These are phyloP conservation scores for Aspergillus candidus DNA, from an alignment of 2,329 filamentous ascomycete genomes.

Conservation along the genomic window DNA sequence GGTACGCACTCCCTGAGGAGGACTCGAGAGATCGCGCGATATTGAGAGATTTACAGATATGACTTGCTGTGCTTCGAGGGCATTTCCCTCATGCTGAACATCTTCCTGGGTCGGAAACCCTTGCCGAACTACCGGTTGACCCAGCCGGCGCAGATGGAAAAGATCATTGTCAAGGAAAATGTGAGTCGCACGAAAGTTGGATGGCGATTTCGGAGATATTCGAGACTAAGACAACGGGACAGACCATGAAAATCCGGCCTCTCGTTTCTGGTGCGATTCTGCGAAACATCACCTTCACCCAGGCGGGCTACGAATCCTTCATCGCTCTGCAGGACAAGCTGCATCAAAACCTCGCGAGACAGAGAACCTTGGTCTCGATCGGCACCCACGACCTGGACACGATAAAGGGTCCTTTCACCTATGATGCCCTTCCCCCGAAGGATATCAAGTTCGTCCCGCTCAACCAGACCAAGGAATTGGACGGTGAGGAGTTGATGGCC, in stretches of 20 bases:
- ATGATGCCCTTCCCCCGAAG: conserved; percentile 85
- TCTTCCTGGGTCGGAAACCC: conserved; percentile 72
- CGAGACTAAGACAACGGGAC: conserved; percentile 2
- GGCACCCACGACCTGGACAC: conserved; percentile 96
- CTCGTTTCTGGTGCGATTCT: conserved; percentile 86
- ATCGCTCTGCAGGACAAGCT: conserved; percentile 97
- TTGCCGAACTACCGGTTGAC: conserved; percentile 75
- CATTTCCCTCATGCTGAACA: conserved; percentile 89
- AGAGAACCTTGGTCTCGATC: conserved; percentile 91
- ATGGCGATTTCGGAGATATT: not conserved
- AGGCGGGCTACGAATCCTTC: conserved; percentile 92
- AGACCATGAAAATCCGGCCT: conserved; percentile 73
- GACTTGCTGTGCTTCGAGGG: conserved; percentile 97
- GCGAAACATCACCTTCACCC: conserved; percentile 83
- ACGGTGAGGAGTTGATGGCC: conserved; percentile 79
- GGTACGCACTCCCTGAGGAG: conserved; percentile 48
- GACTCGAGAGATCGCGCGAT: not conserved
- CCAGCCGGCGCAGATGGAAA: conserved; percentile 67
- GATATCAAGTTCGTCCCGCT: conserved; percentile 86
- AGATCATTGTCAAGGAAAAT: conserved; percentile 69
- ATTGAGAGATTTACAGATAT: conserved; percentile 45
- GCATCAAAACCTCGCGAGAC: conserved; percentile 88
- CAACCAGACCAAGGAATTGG: conserved; percentile 87
- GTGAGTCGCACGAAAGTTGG: conserved; percentile 30
- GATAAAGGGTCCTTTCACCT: conserved; percentile 89